Conservation (phyloP, 352 stramenopile species). For the Globisporangium heterothallicum region DNA sequence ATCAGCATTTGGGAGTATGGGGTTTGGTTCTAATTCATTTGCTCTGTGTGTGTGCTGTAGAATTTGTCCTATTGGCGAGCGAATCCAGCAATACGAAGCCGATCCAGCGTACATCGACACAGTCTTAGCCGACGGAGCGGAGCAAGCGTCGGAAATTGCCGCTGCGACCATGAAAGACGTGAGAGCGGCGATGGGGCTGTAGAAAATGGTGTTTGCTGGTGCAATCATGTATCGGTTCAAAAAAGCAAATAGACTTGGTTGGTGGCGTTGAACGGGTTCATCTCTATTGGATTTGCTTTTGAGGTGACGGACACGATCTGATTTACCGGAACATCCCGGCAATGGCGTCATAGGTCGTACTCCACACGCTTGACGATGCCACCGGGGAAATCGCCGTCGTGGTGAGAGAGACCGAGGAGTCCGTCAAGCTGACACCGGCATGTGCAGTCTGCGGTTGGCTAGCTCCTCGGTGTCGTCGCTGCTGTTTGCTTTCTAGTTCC, state of each 20-base stretch:
- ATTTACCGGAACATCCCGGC: slow-evolving; percentile 26
- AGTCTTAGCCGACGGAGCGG: slow-evolving; percentile 85
- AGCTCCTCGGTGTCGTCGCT: background rate
- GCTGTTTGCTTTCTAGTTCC: slow-evolving; percentile 11
- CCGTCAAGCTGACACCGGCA: slow-evolving; percentile 24
- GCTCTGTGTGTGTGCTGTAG: slow-evolving; percentile 23
- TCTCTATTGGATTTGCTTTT: too few relatives aligned
- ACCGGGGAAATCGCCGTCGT: slow-evolving; percentile 14
- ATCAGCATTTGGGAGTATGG: background rate
- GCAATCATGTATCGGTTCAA: too few relatives aligned
- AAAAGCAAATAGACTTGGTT: too few relatives aligned
- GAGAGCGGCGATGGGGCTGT: slow-evolving; percentile 69
- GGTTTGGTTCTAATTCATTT: slow-evolving; percentile 5
- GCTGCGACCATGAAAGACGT: slow-evolving; percentile 69
- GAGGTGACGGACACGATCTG: too few relatives aligned
- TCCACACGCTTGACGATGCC: slow-evolving; percentile 11
- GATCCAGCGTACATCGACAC: slow-evolving; percentile 89
- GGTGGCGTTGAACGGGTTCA: background rate
- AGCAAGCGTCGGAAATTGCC: slow-evolving; percentile 55
- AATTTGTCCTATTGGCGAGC: slow-evolving; percentile 92
- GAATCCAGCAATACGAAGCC: slow-evolving; percentile 89
- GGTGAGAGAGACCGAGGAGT: slow-evolving; percentile 19
- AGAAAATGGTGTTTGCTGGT: background rate
- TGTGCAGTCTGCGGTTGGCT: slow-evolving; percentile 24
- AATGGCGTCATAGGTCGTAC: slow-evolving; percentile 22